Evolutionary conservation across 805 yeast genomes (phyloP).

Genomic region (Barnettozyma salicaria): DNA sequence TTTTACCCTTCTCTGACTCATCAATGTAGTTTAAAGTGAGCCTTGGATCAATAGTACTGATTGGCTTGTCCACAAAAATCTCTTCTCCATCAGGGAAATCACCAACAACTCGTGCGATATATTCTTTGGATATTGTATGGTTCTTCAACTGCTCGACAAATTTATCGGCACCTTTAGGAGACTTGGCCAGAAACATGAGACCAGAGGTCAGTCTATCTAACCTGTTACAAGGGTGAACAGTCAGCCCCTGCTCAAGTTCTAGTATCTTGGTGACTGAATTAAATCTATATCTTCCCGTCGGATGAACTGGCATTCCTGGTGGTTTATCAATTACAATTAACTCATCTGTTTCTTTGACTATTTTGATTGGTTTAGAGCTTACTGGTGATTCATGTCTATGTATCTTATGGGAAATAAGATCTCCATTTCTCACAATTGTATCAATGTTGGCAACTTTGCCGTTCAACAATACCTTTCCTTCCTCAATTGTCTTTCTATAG

Average conservation of each 20-base stretch:
- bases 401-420: slow-evolving; percentile 62
- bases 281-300: slow-evolving; percentile 79
- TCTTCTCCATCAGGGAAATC: slow-evolving; percentile 67
- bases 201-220: slow-evolving; percentile 91
- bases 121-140: slow-evolving; percentile 61
- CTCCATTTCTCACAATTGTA: slow-evolving; percentile 72
- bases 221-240: slow-evolving; percentile 83
- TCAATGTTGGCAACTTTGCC: slow-evolving; percentile 57
- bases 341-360: slow-evolving; percentile 56
- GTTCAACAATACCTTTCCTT: slow-evolving; percentile 75
- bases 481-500: slow-evolving; percentile 47
- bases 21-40: slow-evolving; percentile 51
- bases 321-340: slow-evolving; percentile 88
- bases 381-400: slow-evolving; percentile 82
- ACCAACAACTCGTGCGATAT: slow-evolving; percentile 84
- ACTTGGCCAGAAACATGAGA: slow-evolving; percentile 54
- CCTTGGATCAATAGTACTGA: slow-evolving; percentile 68
- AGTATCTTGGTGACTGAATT: slow-evolving; percentile 72
- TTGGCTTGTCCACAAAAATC: slow-evolving; percentile 57
- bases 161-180: slow-evolving; percentile 59
- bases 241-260: slow-evolving; percentile 57
- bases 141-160: slow-evolving; percentile 44
- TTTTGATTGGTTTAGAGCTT: slow-evolving; percentile 29
- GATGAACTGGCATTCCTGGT: slow-evolving; percentile 92
- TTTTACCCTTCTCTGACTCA: slow-evolving; percentile 38